Percentiles rank a stretch among this genome's conserved stretches.
Evolutionary conservation across 345 rosid species (phyloP).

Genomic region (Odontarrhena argentea): DNA sequence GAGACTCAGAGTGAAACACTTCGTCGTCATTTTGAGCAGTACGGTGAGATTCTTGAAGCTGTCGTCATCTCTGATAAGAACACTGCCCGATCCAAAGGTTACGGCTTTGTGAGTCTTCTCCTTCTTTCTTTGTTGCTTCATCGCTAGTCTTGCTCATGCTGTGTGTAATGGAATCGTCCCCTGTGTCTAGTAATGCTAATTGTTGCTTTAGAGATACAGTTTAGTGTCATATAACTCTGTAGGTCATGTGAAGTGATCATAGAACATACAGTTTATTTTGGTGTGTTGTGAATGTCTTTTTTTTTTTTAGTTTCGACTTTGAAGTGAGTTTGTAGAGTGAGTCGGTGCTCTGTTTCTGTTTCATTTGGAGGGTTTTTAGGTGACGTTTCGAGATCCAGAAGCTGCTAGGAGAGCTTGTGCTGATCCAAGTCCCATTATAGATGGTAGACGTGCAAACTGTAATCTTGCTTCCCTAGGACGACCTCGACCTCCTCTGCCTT

Average conservation of each 20-base stretch:
- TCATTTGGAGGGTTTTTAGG: constrained; percentile 85
- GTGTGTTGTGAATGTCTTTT: not conserved
- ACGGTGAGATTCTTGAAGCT: constrained; percentile 91
- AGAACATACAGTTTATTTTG: constrained; percentile 1
- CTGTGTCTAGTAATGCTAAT: not conserved
- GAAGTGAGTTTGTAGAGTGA: constrained; percentile 42
- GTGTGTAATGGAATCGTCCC: not conserved
- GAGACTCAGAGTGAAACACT: constrained; percentile 86
- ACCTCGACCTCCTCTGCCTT: constrained; percentile 63
- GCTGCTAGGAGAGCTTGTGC: constrained; percentile 94
- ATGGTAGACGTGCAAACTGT: constrained; percentile 96
- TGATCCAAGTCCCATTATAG: constrained; percentile 86
- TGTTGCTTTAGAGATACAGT: constrained; percentile 7
- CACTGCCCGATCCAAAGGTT: constrained; percentile 96
- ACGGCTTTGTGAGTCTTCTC: constrained; percentile 88
- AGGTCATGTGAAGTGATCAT: not conserved
- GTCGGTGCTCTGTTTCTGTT: constrained; percentile 46
- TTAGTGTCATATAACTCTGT: not conserved
- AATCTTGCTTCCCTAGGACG: constrained; percentile 96
- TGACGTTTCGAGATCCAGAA: constrained; percentile 95
- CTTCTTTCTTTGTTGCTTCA: not conserved
- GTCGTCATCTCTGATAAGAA: constrained; percentile 92
- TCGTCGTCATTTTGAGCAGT: constrained; percentile 80
- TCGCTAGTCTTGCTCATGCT: not conserved
- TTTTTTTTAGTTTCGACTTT: not conserved